Base-by-base conservation (phyloP, 2,329 filamentous ascomycete species). In the Pseudogymnoascus sp. region DNA sequence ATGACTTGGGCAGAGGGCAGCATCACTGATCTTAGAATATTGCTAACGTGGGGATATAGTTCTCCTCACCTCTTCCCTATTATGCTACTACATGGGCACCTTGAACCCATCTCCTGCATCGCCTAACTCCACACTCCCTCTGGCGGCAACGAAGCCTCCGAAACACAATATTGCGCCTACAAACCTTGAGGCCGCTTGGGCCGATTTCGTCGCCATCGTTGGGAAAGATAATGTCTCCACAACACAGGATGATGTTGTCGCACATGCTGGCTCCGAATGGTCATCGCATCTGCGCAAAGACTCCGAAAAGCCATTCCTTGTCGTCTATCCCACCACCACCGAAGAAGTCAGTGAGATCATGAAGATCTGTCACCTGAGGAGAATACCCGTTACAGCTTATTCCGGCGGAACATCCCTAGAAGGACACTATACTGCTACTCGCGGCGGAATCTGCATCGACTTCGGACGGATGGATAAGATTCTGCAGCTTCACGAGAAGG, bases 371-470 rank as follows among this genome's bases (percentile, higher is more conserved):
- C 90, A 96, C 73, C 75, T 79, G 70, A 81, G 92, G 40, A 81
- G 81, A 62, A 94, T 97, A 65, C 92, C 92, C 4, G 90, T 96
- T 25, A 92, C 90, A 3, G 88, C 87, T 2, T 96, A 92, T 76
- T 91, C 87, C 62, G 92, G 92, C 45, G 92, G 92, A 35, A 96
- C 92, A 6, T 92, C 88, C 69, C 78, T 97, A 33, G 92, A 97
- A 75, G 92, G 92, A 1, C 90, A 96, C 74, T 96, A 89, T 74
- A 86, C 90, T 1, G 85, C 91, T 1, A 96, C 91, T 13, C 79
- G 86, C 67, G 88, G 90, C 62, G 92, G 92, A 18, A 85, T 96
- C 33, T 93, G 89, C 68, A 82, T 97, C 69, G 90, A 96, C 74
- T 95, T 96, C 73, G 82, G 82, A 59, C 83, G 87, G 64, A 96